Evolutionary conservation across 331 rosid species (phyloP), one percentile per base, ranked within the genome.

Genomic region (Quercus lobata): DNA sequence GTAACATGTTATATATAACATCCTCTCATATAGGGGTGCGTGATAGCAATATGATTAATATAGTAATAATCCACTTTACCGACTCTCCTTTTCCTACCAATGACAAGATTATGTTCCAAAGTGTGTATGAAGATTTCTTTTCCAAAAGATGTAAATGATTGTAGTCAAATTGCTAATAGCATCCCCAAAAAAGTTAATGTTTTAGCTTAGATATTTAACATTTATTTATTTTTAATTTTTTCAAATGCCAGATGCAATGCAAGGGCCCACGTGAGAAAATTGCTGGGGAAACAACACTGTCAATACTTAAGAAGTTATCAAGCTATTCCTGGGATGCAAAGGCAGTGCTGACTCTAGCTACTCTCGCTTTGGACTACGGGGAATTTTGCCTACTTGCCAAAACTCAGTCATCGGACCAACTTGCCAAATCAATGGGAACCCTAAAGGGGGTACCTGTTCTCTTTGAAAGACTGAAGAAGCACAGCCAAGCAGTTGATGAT

Each of bases 271-370:
- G 89, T 49, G 90, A 88, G 21, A 84, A 78, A 62, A 74, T 32
- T 46, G 89, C 86, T 5, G 88, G 86, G 79, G 84, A 79, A 25
- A 77, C 91, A 0, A 77, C 91, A 6, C 7, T 87, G 1, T 21
- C 86, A 34, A 88, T 88, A 17, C 82, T 87, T 1, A 70, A 87
- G 80, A 86, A 87, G 69, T 83, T 90, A 5, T 82, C 88, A 2
- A 25, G 60, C 19, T 86, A 84, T 52, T 77, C 85, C 0, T 87
- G 90, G 91, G 90, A 88, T 5, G 84, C 86, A 71, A 90, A 90
- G 72, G 94, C 89, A 3, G 88, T 90, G 71, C 73, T 88, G 16
- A 78, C 90, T 30, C 62, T 91, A 1, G 88, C 90, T 1, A 90
- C 95, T 16, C 88, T 87, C 70, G 78, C 82, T 32, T 65, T 82